Evolutionary conservation across 2,329 filamentous ascomycete species (phyloP).

Genomic region (Neofusicoccum parvum): DNA sequence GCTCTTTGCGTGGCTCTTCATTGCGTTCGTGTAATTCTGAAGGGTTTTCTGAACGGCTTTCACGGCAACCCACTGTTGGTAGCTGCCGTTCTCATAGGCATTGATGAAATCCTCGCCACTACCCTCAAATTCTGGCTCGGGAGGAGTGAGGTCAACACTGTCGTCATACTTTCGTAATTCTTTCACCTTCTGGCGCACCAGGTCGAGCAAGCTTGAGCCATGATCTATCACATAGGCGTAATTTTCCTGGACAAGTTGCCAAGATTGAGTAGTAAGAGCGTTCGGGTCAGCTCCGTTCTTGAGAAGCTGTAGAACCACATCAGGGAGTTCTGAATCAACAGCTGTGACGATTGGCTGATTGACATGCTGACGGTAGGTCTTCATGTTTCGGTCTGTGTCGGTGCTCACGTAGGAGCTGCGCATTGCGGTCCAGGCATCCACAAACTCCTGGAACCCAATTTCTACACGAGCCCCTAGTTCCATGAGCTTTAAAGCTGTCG

Average conservation of each 20-base stretch:
- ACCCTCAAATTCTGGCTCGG: conserved; percentile 30
- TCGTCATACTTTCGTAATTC: conserved; percentile 49
- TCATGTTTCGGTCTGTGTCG: conserved; percentile 52
- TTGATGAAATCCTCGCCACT: conserved; percentile 37
- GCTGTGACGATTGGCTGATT: conserved; percentile 71
- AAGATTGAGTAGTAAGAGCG: conserved; percentile 50
- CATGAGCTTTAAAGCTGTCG: conserved; percentile 63
- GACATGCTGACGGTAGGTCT: conserved; percentile 49
- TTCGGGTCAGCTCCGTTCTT: conserved; percentile 68
- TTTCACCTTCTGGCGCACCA: conserved; percentile 58
- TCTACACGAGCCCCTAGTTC: conserved; percentile 61
- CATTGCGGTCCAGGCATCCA: conserved; percentile 56
- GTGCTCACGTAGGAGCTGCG: conserved; percentile 38
- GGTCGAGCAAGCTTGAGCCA: conserved; percentile 61
- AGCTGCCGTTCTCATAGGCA: conserved; percentile 57
- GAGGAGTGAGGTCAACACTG: not conserved
- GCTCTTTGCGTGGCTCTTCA: conserved; percentile 33
- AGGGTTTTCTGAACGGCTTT: conserved; percentile 43
- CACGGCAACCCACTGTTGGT: conserved; percentile 59
- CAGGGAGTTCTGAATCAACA: conserved; percentile 52
- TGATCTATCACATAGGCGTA: conserved; percentile 28
- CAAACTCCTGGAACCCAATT: conserved; percentile 66
- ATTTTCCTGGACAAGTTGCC: conserved; percentile 33
- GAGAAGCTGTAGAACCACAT: conserved; percentile 61
- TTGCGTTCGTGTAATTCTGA: conserved; percentile 38